phyloP scores from a whole-genome alignment of 805 yeast genomes.

The Yarrowia sp. region DNA sequence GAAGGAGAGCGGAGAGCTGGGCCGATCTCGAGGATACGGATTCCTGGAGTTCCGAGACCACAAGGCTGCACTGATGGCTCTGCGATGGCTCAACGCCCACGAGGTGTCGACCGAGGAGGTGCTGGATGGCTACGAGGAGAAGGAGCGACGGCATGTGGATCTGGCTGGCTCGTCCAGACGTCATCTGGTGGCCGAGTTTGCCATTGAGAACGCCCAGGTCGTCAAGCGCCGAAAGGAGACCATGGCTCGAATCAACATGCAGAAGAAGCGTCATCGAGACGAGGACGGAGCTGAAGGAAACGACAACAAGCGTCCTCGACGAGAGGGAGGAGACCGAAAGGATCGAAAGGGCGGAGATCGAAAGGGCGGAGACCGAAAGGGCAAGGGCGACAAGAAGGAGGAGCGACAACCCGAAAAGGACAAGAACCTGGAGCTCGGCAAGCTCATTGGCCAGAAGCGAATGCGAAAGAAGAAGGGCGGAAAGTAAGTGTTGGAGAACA shows the following conservation, averaged over 20 bases:
- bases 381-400: background rate
- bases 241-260: conserved; percentile 33
- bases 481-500: background rate
- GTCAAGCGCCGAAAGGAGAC: conserved; percentile 81
- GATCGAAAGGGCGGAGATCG: conserved; percentile 1
- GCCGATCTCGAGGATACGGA: conserved; percentile 96
- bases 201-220: conserved; percentile 92
- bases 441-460: conserved; percentile 40
- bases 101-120: conserved; percentile 72
- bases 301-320: conserved; percentile 9
- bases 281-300: conserved; percentile 25
- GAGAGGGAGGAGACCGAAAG: conserved; percentile 11
- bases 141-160: conserved; percentile 30
- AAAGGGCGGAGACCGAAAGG: conserved; percentile 1
- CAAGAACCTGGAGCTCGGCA: conserved; percentile 30
- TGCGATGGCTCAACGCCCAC: conserved; percentile 96
- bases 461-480: conserved; percentile 33
- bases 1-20: conserved; percentile 80
- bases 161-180: conserved; percentile 50
- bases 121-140: conserved; percentile 34
- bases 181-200: conserved; percentile 88
- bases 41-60: conserved; percentile 92
- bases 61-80: conserved; percentile 88
- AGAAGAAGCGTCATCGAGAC: conserved; percentile 27
- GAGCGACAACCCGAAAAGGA: conserved; percentile 27